These are phyloP conservation scores for Xylaria sp. DNA, from an alignment of 2,329 filamentous ascomycete species.

Conservation along the genomic window DNA sequence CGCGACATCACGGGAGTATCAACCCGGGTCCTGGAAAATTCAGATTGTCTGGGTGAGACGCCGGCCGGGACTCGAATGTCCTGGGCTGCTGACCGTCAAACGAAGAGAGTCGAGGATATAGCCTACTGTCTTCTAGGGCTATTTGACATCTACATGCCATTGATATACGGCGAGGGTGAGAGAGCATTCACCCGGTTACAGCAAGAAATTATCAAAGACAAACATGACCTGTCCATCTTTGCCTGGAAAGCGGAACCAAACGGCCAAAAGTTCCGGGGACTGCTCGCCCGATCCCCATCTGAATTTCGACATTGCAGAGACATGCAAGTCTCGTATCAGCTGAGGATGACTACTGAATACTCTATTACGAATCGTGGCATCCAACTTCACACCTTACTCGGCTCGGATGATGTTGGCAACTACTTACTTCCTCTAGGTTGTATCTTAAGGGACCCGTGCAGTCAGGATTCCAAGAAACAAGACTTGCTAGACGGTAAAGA, in stretches of 20 bases:
- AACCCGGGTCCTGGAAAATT: constrained; percentile 8
- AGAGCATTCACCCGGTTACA: constrained; percentile 27
- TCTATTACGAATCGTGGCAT: constrained; percentile 30
- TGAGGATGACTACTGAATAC: constrained; percentile 26
- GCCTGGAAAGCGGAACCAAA: constrained; percentile 28
- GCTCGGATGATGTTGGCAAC: constrained; percentile 18
- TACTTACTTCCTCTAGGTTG: constrained; percentile 22
- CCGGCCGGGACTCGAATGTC: constrained; percentile 20
- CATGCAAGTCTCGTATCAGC: constrained; percentile 18
- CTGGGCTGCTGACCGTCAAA: constrained; percentile 25
- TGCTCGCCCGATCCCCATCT: constrained; percentile 24
- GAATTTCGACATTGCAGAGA: constrained; percentile 20
- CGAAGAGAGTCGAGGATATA: constrained; percentile 29
- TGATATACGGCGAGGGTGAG: constrained; percentile 30
- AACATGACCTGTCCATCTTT: constrained; percentile 32
- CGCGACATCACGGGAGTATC: constrained; percentile 22
- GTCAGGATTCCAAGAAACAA: neutral
- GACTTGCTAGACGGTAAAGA: constrained; percentile 5
- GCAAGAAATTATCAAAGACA: constrained; percentile 31
- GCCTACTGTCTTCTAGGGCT: constrained; percentile 32
- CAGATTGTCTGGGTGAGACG: constrained; percentile 9
- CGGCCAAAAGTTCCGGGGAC: constrained; percentile 25
- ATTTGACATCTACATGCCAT: constrained; percentile 32
- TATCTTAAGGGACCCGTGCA: neutral
- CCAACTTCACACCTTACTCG: constrained; percentile 18